A percentile compares a stretch with the other conserved stretches of the same genome.
These are phyloP conservation scores for Cunninghamia lanceolata DNA, from an alignment of 75 land plant species.

Conservation along the genomic window DNA sequence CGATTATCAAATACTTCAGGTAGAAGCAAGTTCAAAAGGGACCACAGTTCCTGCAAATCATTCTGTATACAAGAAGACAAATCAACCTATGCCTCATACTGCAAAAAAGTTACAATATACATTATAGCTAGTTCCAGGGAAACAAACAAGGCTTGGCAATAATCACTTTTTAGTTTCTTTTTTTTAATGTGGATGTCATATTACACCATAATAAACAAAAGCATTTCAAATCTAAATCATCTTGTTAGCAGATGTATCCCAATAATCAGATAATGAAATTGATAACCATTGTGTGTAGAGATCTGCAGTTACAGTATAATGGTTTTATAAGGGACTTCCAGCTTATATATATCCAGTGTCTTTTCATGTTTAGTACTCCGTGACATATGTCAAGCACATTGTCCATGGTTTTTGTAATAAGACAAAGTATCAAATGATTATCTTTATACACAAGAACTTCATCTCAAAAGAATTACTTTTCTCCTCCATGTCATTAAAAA, in stretches of 20 bases:
- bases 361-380: neutral
- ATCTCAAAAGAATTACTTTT: no score
- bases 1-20: constrained; percentile 99
- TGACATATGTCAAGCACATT: neutral
- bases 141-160: neutral
- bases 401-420: no score
- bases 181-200: neutral
- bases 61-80: constrained; percentile 55
- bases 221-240: neutral
- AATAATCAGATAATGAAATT: neutral
- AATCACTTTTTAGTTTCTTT: neutral
- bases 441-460: no score
- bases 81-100: neutral
- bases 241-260: neutral
- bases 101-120: neutral
- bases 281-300: neutral
- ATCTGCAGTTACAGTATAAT: neutral
- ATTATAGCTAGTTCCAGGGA: neutral
- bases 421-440: no score
- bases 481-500: neutral
- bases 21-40: constrained; percentile 91
- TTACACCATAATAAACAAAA: neutral
- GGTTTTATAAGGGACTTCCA: neutral
- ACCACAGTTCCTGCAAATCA: constrained; percentile 99
- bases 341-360: neutral